Base-by-base conservation (phyloP, 2,329 filamentous ascomycete species). In the Beauveria asiatica region DNA sequence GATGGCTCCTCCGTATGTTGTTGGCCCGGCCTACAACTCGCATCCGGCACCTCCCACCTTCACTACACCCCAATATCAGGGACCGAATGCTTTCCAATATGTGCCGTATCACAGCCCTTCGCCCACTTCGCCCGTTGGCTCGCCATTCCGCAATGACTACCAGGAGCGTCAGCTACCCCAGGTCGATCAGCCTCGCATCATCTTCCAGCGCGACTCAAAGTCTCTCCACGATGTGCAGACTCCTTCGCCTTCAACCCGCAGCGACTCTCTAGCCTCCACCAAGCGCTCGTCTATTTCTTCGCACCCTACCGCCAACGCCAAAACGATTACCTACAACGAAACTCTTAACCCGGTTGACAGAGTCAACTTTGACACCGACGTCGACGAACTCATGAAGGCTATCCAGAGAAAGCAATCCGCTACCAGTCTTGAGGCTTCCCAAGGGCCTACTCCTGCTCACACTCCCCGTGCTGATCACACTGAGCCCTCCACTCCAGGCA, bases 301-400 rank as follows among this genome's bases (percentile, higher is more conserved):
- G 42, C 70, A 70, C 62, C 70, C 71, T n/a, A 64, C 64, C 19
- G 63, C 67, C n/a, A 65, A 65, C 65, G 69, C 75, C 37, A 78
- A 77, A 68, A 75, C 71, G 11, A 75, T 78, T 61, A 73, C 71
- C 4, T 72, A 73, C 64, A 82, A 79, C 70, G 75, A 75, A 64
- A 74, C 77, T 10, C 74, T 78, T 33, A 71, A 77, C 61, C 74
- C 77, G 61, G 72, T 76, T 1, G 72, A 79, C 25, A 77, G 82
- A n/a, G 75, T 84, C 44, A 80, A 83, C 62, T 93, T 92, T 70
- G 81, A 83, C n/a, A 96, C 92, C 0, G 84, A 90, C 62, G 86
- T 97, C 42, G 92, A 97, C 70, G 86, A 85, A 46, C 76, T 97
- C 46, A 96, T 97, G 91, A 91, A 88, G 73, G 84, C 88, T 0